These are phyloP conservation scores for Apiospora koreana DNA, from an alignment of 2,329 filamentous ascomycete genomes.

Conservation along the genomic window DNA sequence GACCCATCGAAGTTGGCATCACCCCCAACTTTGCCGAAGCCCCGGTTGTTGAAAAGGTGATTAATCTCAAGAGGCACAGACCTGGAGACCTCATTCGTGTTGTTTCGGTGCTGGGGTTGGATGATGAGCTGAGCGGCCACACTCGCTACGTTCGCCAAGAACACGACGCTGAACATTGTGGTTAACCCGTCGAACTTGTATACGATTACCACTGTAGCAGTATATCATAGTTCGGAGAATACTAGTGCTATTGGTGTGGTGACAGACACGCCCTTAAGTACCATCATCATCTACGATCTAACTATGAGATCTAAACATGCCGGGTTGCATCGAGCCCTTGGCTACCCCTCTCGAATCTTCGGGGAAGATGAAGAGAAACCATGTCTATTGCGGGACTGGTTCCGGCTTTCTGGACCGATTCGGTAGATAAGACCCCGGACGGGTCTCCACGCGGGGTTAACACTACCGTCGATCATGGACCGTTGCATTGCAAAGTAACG, in stretches of 20 bases:
- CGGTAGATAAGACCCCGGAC: constrained; percentile 5
- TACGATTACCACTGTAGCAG: neutral
- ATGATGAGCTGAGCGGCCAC: constrained; percentile 7
- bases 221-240: neutral
- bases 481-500: neutral
- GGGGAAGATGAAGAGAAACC: neutral
- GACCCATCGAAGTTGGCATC: constrained; percentile 23
- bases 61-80: constrained; percentile 17
- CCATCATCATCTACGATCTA: neutral
- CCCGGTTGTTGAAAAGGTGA: constrained; percentile 19
- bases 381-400: neutral
- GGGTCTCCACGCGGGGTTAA: neutral
- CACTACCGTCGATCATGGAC: neutral
- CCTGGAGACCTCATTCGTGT: neutral
- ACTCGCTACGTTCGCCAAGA: neutral
- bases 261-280: neutral
- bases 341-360: neutral
- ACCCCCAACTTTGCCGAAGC: constrained; percentile 17
- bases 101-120: neutral
- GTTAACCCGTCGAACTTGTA: neutral
- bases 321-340: neutral
- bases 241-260: neutral
- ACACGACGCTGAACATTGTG: neutral
- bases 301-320: neutral
- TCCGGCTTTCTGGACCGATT: neutral